Conservation (phyloP, 768 basidiomycete species). For the Lepiota brunneoincarnata region DNA sequence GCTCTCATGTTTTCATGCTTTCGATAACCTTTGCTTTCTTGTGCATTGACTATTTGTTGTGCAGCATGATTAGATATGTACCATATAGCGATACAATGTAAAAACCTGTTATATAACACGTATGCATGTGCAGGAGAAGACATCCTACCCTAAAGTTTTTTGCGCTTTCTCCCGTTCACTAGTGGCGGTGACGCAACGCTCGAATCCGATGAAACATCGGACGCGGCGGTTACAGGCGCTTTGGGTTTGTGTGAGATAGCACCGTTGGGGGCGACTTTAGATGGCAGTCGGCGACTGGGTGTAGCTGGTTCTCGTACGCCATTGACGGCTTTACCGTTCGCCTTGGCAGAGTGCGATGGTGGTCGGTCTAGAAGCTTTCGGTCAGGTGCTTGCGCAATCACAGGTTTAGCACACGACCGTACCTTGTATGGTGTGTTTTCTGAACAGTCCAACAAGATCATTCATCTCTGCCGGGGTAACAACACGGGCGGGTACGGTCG, state of each 20-base stretch:
- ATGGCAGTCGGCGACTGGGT: neutral
- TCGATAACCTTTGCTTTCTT: neutral
- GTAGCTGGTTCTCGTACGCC: neutral
- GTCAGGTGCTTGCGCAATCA: neutral
- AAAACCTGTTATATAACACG: constrained; percentile 7
- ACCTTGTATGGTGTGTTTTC: constrained; percentile 11
- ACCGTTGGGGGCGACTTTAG: neutral
- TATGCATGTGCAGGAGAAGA: constrained; percentile 1
- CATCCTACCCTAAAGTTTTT: constrained; percentile 36
- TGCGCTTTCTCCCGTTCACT: constrained; percentile 52
- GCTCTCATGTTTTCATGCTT: neutral
- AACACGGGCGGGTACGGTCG: neutral
- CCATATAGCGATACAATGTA: constrained; percentile 8
- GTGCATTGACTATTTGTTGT: constrained; percentile 3
- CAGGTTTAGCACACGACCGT: neutral
- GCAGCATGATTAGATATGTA: constrained; percentile 11
- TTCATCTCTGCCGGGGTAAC: constrained; percentile 7
- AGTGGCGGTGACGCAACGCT: constrained; percentile 16
- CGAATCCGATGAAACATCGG: constrained; percentile 14
- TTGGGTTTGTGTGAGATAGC: constrained; percentile 4
- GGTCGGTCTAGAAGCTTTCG: constrained; percentile 2
- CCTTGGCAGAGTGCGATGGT: constrained; percentile 1
- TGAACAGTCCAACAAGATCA: constrained; percentile 11
- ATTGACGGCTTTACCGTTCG: neutral
- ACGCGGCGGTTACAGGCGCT: neutral